These are phyloP conservation scores for Porcisia hertigi DNA, from an alignment of 208 protist genomes.

Conservation along the genomic window DNA sequence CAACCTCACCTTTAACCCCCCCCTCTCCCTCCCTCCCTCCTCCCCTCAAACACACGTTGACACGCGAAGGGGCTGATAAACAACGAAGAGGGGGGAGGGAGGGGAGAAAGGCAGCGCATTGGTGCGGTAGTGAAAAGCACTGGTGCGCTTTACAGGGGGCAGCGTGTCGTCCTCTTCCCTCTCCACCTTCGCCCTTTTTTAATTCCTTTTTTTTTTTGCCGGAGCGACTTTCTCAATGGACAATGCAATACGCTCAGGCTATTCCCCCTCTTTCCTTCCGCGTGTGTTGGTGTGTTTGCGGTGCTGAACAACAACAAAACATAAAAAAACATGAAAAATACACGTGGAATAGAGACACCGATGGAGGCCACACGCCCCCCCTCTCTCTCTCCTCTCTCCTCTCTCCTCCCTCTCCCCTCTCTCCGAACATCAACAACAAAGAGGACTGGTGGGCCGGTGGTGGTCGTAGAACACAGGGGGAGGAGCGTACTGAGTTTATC, in stretches of 20 bases:
- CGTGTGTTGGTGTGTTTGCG: not conserved
- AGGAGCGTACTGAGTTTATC: not conserved
- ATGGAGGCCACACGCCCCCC: not conserved
- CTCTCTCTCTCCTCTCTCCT: no score
- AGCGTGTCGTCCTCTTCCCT: not conserved
- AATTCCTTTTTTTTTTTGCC: not conserved
- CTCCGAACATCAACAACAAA: no score
- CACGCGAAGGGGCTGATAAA: no score
- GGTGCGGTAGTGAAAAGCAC: not conserved
- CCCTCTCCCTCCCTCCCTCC: no score
- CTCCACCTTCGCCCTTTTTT: not conserved
- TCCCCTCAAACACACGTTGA: no score
- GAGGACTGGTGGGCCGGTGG: no score
- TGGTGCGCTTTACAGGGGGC: not conserved
- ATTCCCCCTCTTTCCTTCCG: not conserved
- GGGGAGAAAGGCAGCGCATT: not conserved
- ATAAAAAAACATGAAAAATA: not conserved
- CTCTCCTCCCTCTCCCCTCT: no score
- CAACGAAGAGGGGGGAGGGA: not conserved
- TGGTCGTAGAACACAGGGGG: not conserved
- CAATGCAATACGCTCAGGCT: not conserved
- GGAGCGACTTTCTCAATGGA: no score
- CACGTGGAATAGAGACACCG: not conserved
- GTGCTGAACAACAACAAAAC: not conserved
- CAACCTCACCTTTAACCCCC: no score